These are phyloP conservation scores for Actinidia chinensis DNA, from an alignment of 179 eudicot genomes.

Conservation along the genomic window DNA sequence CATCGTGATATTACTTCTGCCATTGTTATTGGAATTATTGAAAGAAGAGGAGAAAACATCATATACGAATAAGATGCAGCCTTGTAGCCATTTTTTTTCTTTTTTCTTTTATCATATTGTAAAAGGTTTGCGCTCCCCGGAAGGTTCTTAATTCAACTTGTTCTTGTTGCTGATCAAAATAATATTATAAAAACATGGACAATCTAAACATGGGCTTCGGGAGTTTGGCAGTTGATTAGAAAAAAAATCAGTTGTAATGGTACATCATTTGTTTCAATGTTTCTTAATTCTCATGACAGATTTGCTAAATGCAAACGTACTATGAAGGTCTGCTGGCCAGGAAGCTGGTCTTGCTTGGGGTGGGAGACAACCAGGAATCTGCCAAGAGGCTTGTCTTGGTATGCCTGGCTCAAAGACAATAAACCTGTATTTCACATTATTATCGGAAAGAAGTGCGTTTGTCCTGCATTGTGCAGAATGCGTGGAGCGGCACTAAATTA, in stretches of 20 bases:
- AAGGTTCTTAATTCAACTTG: background rate
- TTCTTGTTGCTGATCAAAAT: background rate
- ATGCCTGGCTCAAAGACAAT: conserved; percentile 38
- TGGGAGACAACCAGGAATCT: conserved; percentile 86
- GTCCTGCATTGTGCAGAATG: conserved; percentile 95
- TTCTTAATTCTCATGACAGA: background rate
- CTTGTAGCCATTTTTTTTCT: too few relatives aligned
- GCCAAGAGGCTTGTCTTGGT: conserved; percentile 75
- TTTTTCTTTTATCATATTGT: too few relatives aligned
- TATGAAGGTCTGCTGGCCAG: conserved; percentile 80
- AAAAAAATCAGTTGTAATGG: background rate
- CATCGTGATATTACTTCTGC: too few relatives aligned
- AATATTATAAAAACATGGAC: background rate
- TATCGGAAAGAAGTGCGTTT: conserved; percentile 87
- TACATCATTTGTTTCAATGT: too few relatives aligned
- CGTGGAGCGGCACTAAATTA: conserved; percentile 97
- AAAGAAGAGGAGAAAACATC: too few relatives aligned
- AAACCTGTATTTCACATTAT: conserved; percentile 66
- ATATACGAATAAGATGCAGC: too few relatives aligned
- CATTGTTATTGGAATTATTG: too few relatives aligned
- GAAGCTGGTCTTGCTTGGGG: conserved; percentile 99
- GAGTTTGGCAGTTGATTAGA: background rate
- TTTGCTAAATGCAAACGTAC: conserved; percentile 12
- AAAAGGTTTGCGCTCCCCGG: background rate
- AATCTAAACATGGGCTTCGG: too few relatives aligned